Evolutionary conservation across 164 flowering plant genomes (phyloP).

Genomic region (Vitis amurensis): DNA sequence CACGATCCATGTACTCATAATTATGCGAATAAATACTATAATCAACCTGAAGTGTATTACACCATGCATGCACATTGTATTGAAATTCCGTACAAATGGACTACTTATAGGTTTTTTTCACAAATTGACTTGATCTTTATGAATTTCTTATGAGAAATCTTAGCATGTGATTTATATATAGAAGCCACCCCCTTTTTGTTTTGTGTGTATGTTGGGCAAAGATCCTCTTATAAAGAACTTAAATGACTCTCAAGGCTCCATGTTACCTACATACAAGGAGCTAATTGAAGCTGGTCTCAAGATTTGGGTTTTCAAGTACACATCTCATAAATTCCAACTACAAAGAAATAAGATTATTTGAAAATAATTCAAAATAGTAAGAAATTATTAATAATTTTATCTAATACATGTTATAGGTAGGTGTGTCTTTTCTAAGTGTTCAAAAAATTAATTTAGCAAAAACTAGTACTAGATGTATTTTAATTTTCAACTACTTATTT

Average conservation of each 20-base stretch:
- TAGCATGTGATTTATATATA: too few species aligned
- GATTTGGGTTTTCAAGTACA: slow-evolving; percentile 90
- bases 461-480: too few species aligned
- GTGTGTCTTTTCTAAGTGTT: too few species aligned
- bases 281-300: slow-evolving; percentile 72
- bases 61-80: slow-evolving; percentile 79
- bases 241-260: slow-evolving; percentile 61
- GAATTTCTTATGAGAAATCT: neutral
- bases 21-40: slow-evolving; percentile 75
- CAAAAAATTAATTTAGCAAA: too few species aligned
- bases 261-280: slow-evolving; percentile 73
- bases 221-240: slow-evolving; percentile 60
- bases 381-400: too few species aligned
- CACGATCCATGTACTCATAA: slow-evolving; percentile 85
- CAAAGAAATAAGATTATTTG: too few species aligned
- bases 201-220: slow-evolving; percentile 34
- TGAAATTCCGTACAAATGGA: slow-evolving; percentile 75
- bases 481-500: too few species aligned
- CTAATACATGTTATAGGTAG: too few species aligned
- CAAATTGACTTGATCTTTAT: neutral
- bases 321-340: too few species aligned
- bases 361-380: too few species aligned
- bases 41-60: slow-evolving; percentile 72
- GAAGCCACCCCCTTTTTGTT: neutral
- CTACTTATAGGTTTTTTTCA: slow-evolving; percentile 70